phyloP scores from a whole-genome alignment of 345 rosid species.

The Capsella bursapastoris region DNA sequence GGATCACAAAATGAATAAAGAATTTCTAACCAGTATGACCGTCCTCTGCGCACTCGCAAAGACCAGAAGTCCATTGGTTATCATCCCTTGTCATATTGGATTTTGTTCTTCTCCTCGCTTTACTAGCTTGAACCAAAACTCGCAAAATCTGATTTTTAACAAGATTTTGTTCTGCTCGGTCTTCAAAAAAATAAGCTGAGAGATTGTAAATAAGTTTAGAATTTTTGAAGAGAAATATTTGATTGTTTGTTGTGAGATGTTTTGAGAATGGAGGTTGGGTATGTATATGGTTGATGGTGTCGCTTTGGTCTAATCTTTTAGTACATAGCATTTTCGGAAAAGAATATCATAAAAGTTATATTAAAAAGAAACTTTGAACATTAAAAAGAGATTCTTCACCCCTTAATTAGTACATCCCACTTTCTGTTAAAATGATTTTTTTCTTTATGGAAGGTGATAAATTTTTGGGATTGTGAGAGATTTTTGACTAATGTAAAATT shows the following conservation, averaged over 20 bases:
- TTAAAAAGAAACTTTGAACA: not conserved
- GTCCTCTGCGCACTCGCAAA: constrained; percentile 40
- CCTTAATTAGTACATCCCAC: not conserved
- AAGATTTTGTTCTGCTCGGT: not conserved
- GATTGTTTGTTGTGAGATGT: not conserved
- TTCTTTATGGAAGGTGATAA: not conserved
- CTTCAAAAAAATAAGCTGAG: not conserved
- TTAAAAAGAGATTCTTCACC: not conserved
- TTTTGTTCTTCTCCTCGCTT: not conserved
- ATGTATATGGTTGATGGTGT: constrained; percentile 9
- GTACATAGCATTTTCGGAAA: not conserved
- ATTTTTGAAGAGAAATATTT: not conserved
- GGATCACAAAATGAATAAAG: too few species aligned
- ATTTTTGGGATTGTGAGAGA: not conserved
- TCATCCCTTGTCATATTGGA: constrained; percentile 15
- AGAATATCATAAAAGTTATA: not conserved
- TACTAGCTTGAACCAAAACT: not conserved
- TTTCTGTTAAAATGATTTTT: not conserved
- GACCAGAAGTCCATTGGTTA: constrained; percentile 41
- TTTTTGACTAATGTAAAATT: too few species aligned
- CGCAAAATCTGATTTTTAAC: not conserved
- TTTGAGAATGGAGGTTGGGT: not conserved
- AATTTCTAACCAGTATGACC: constrained; percentile 3
- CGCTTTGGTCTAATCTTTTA: not conserved
- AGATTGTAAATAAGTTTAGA: not conserved